Evolutionary conservation across 148 eudicot genomes (phyloP).

Genomic region (Cornus controversa): DNA sequence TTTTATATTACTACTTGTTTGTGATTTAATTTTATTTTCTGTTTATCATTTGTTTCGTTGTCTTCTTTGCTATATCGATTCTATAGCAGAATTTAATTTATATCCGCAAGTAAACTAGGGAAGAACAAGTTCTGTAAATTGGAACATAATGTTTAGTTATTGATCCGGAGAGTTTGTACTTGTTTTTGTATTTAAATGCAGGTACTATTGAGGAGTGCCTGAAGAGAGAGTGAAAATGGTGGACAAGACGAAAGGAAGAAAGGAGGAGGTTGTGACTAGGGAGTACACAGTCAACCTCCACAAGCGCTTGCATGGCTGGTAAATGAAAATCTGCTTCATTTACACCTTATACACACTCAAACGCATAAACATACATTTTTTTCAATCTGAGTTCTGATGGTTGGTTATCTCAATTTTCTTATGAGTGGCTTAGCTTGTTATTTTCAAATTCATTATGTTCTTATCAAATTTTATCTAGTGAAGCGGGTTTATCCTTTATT

Average conservation of each 20-base stretch:
- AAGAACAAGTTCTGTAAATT: not conserved
- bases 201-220: not conserved
- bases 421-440: not conserved
- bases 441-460: not conserved
- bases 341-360: too few relatives aligned
- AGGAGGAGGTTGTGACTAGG: constrained; percentile 66
- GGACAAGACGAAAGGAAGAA: constrained; percentile 51
- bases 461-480: too few relatives aligned
- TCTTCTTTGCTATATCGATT: not conserved
- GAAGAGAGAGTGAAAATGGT: constrained; percentile 29
- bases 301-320: constrained; percentile 69
- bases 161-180: not conserved
- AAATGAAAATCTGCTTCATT: not conserved
- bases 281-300: constrained; percentile 76
- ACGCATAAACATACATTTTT: too few relatives aligned
- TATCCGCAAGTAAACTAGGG: not conserved
- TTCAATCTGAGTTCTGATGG: not conserved
- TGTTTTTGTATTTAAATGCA: not conserved
- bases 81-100: not conserved
- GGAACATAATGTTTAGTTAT: not conserved
- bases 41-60: not conserved
- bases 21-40: not conserved
- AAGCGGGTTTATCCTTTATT: too few relatives aligned
- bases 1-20: not conserved
- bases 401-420: not conserved